Evolutionary conservation across 129 eudicot genomes (phyloP).

Genomic region (Sambucus nigra): DNA sequence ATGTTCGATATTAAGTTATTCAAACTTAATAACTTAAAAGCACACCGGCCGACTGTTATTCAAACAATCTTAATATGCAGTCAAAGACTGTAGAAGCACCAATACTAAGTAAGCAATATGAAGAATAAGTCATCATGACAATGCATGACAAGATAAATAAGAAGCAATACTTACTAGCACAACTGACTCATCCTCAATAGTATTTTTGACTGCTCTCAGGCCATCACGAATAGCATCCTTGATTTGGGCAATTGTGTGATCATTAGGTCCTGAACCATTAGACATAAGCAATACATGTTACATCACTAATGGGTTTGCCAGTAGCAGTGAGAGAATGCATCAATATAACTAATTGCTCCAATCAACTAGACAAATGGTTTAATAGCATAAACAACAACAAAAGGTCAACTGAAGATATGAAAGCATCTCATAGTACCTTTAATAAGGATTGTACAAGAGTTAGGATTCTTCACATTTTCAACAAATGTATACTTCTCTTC

Average conservation of each 20-base stretch:
- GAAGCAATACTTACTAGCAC: slow-evolving; percentile 44
- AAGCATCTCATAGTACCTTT: slow-evolving; percentile 38
- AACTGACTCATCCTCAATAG: slow-evolving; percentile 84
- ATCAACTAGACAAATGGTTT: background rate
- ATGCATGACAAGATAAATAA: background rate
- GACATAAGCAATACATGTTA: background rate
- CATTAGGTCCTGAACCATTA: slow-evolving; percentile 66
- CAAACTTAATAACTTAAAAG: too few species aligned
- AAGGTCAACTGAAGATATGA: background rate
- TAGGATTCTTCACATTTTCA: slow-evolving; percentile 78
- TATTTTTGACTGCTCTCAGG: slow-evolving; percentile 76
- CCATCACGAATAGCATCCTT: slow-evolving; percentile 98
- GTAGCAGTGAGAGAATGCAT: background rate
- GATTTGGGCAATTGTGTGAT: slow-evolving; percentile 93
- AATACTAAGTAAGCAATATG: background rate
- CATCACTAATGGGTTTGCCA: background rate
- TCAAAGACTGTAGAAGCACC: background rate
- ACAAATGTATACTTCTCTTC: slow-evolving; percentile 93
- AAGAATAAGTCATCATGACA: background rate
- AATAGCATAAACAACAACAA: background rate
- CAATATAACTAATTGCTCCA: background rate
- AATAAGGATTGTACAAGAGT: slow-evolving; percentile 75
- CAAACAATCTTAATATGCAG: background rate
- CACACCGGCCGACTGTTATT: background rate
- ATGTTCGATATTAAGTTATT: too few species aligned